Evolutionary conservation across 345 rosid genomes (phyloP).

Genomic region (Lumnitzera littorea): DNA sequence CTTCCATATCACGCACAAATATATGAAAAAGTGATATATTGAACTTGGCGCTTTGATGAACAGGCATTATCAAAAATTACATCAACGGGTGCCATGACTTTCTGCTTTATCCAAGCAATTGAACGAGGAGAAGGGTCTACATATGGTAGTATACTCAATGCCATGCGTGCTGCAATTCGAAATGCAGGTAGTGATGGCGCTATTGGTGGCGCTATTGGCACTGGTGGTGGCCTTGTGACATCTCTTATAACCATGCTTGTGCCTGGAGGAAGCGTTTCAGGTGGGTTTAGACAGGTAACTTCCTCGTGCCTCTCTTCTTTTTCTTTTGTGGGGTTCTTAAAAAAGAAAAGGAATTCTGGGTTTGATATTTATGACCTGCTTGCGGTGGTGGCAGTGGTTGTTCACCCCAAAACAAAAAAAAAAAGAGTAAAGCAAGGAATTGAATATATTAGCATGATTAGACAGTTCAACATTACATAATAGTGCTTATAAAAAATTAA

Average conservation of each 20-base stretch:
- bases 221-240: conserved; percentile 60
- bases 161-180: conserved; percentile 66
- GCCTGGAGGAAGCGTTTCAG: conserved; percentile 50
- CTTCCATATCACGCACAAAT: background rate
- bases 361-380: too few species aligned
- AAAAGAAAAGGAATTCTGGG: too few species aligned
- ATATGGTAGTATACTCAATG: conserved; percentile 61
- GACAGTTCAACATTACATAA: too few species aligned
- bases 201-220: conserved; percentile 39
- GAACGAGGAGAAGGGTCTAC: conserved; percentile 60
- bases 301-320: background rate
- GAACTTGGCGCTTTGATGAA: background rate
- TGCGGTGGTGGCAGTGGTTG: too few species aligned
- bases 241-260: conserved; percentile 68
- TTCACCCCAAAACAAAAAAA: too few species aligned
- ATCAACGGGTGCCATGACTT: conserved; percentile 87
- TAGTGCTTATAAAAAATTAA: too few species aligned
- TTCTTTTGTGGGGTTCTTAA: too few species aligned
- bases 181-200: conserved; percentile 28
- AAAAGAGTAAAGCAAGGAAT: too few species aligned
- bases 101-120: conserved; percentile 80
- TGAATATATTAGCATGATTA: too few species aligned
- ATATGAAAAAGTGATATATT: background rate
- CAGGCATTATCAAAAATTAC: conserved; percentile 82
- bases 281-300: conserved; percentile 60